phyloP scores from a whole-genome alignment of 352 stramenopile genomes.

The Pilasporangium apinafurcum region DNA sequence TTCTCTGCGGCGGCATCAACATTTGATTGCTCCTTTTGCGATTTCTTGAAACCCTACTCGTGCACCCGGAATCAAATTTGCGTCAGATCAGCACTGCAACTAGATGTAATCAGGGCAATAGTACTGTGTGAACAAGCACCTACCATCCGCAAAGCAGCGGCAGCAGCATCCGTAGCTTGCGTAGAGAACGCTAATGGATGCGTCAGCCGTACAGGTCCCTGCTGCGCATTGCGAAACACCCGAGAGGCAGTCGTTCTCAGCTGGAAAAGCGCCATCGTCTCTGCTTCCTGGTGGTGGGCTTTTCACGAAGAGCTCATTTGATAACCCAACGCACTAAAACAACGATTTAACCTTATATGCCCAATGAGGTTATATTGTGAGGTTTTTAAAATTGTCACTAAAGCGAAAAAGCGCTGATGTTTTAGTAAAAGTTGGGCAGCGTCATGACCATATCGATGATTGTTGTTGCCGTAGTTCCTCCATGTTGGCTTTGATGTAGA shows the following conservation, averaged over 20 bases:
- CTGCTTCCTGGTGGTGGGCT: too few species aligned
- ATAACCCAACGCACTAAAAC: too few species aligned
- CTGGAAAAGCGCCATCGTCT: too few species aligned
- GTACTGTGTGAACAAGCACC: not conserved
- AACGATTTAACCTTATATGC: too few species aligned
- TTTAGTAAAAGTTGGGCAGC: too few species aligned
- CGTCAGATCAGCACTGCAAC: not conserved
- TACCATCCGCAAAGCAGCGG: slow-evolving; percentile 69
- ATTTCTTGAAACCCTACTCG: slow-evolving; percentile 47
- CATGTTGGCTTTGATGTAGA: slow-evolving; percentile 68
- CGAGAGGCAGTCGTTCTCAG: too few species aligned
- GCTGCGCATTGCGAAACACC: too few species aligned
- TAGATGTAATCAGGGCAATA: not conserved
- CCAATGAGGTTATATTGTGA: too few species aligned
- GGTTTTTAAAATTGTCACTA: too few species aligned
- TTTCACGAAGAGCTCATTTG: too few species aligned
- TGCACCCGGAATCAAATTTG: not conserved
- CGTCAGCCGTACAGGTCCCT: too few species aligned
- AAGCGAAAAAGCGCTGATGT: too few species aligned
- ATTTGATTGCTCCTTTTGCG: slow-evolving; percentile 26
- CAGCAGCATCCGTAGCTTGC: slow-evolving; percentile 63
- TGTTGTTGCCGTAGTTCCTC: slow-evolving; percentile 45
- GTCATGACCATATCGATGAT: not conserved
- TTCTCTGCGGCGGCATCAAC: slow-evolving; percentile 3
- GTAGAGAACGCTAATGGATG: slow-evolving; percentile 39